A percentile compares a stretch with the other conserved stretches of the same genome.
These are phyloP conservation scores for Oxyria digyna DNA, from an alignment of 148 eudicot species.

Conservation along the genomic window DNA sequence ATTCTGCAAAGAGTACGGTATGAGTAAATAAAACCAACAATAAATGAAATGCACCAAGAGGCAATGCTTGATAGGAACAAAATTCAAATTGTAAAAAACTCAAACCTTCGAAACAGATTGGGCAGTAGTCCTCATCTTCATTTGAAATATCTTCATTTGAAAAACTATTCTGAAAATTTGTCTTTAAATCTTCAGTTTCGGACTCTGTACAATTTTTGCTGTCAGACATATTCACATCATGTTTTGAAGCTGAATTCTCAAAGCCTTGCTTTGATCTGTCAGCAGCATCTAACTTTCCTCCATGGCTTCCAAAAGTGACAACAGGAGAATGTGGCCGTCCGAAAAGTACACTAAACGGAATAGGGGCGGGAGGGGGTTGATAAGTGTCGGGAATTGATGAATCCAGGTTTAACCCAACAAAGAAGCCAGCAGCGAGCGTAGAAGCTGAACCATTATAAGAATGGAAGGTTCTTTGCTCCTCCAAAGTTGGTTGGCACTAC, in stretches of 20 bases:
- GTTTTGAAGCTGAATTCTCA: conserved; percentile 16
- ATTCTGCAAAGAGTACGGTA: conserved; percentile 33
- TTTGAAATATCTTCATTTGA: conserved; percentile 32
- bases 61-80: not conserved
- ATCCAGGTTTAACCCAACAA: conserved; percentile 59
- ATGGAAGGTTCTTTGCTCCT: conserved; percentile 51
- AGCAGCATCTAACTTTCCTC: conserved; percentile 17
- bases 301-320: conserved; percentile 20
- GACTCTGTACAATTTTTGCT: conserved; percentile 32
- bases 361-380: conserved; percentile 74
- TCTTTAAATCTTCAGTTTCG: conserved; percentile 32
- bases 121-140: conserved; percentile 77
- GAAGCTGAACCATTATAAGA: conserved; percentile 44
- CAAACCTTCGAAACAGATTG: conserved; percentile 88
- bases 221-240: conserved; percentile 21
- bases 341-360: conserved; percentile 66
- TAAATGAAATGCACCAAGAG: not conserved
- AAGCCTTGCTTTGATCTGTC: conserved; percentile 18
- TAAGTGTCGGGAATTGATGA: conserved; percentile 72
- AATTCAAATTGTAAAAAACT: not conserved
- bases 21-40: not conserved
- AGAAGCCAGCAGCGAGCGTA: conserved; percentile 36
- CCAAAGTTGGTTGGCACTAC: conserved; percentile 69
- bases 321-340: conserved; percentile 46
- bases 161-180: conserved; percentile 17